These are phyloP conservation scores for Terana coerulea DNA, from an alignment of 768 basidiomycete genomes.

Conservation along the genomic window DNA sequence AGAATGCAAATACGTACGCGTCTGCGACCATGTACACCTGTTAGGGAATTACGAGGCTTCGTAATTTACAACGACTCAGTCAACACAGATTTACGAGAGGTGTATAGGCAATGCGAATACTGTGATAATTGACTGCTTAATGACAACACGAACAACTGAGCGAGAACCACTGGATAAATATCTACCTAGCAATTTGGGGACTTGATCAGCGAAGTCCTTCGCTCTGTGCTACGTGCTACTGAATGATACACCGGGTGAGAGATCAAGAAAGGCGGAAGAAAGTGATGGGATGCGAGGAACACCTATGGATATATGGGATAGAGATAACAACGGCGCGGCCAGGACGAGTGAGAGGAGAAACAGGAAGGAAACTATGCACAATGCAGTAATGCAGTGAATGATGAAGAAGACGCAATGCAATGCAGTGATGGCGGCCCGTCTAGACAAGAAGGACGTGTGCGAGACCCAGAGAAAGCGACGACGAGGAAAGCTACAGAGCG, in stretches of 20 bases:
- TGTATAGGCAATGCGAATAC: not conserved
- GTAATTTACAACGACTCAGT: no score
- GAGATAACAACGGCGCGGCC: not conserved
- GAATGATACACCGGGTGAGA: conserved; percentile 11
- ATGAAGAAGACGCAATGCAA: conserved; percentile 5
- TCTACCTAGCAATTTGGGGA: conserved; percentile 34
- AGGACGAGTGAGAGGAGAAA: conserved; percentile 4
- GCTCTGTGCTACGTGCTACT: conserved; percentile 24
- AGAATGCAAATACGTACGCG: no score
- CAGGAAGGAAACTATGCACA: conserved; percentile 9
- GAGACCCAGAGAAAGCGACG: conserved; percentile 1
- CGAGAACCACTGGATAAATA: conserved; percentile 19
- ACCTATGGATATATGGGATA: conserved; percentile 11
- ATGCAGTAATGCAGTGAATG: conserved; percentile 9
- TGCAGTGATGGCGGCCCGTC: conserved; percentile 4
- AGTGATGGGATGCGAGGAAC: conserved; percentile 14
- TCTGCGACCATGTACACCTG: no score
- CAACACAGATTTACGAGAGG: no score
- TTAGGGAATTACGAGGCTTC: not conserved
- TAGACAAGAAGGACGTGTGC: conserved; percentile 1
- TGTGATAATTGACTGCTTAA: conserved; percentile 1
- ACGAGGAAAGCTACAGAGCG: no score
- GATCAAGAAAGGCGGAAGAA: conserved; percentile 4
- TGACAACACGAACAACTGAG: not conserved
- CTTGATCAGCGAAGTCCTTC: conserved; percentile 51